Evolutionary conservation across 768 basidiomycete genomes (phyloP).

Genomic region (Phaeolepiota aurea): DNA sequence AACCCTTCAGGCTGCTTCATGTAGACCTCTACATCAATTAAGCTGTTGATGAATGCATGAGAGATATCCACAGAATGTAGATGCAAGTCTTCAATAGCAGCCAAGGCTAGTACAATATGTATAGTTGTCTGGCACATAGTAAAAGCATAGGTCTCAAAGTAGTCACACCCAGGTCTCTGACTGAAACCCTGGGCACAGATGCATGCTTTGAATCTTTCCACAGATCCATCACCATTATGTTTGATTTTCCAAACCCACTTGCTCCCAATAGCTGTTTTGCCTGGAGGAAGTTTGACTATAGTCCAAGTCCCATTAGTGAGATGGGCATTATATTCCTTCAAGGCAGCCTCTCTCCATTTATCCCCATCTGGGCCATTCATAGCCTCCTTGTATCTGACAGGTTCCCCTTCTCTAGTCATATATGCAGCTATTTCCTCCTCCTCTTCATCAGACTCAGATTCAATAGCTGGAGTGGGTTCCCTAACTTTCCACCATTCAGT

Average conservation of each 20-base stretch:
- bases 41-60: slow-evolving; percentile 17
- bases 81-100: slow-evolving; percentile 17
- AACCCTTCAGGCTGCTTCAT: slow-evolving; percentile 16
- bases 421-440: slow-evolving; percentile 1
- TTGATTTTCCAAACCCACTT: slow-evolving; percentile 35
- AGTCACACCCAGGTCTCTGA: slow-evolving; percentile 31
- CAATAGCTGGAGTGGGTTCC: slow-evolving; percentile 2
- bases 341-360: slow-evolving; percentile 18
- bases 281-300: slow-evolving; percentile 21
- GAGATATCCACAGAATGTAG: slow-evolving; percentile 18
- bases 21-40: slow-evolving; percentile 16
- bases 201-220: slow-evolving; percentile 29
- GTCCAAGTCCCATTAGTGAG: slow-evolving; percentile 23
- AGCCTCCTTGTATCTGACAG: slow-evolving; percentile 12
- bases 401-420: slow-evolving; percentile 8
- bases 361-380: slow-evolving; percentile 10
- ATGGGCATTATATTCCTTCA: slow-evolving; percentile 17
- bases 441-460: slow-evolving; percentile 6
- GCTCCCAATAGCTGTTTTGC: slow-evolving; percentile 21
- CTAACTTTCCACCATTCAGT: slow-evolving; percentile 5
- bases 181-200: slow-evolving; percentile 32
- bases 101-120: slow-evolving; percentile 12
- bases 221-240: slow-evolving; percentile 24
- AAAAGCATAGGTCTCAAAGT: slow-evolving; percentile 26
- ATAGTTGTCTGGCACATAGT: slow-evolving; percentile 12